Percentiles rank a stretch among this genome's conserved stretches.
These are phyloP conservation scores for Pythium phragmitis DNA, from an alignment of 352 stramenopile genomes.

Conservation along the genomic window DNA sequence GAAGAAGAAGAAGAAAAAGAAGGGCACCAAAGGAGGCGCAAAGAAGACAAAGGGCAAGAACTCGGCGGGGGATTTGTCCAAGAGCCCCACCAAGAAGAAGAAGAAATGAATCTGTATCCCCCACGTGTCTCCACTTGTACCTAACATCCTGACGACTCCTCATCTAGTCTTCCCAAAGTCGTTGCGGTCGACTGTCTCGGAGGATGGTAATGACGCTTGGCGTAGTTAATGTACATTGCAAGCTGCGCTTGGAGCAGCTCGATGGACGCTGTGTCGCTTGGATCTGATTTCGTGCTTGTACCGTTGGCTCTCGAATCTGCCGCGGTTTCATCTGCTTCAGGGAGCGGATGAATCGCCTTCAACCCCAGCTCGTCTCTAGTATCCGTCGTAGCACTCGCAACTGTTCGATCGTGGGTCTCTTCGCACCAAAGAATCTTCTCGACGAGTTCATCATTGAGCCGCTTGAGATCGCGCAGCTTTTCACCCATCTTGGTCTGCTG, in stretches of 20 bases:
- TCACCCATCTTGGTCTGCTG: conserved; percentile 18
- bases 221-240: conserved; percentile 31
- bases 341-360: background rate
- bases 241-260: conserved; percentile 27
- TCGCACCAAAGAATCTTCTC: background rate
- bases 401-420: background rate
- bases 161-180: background rate
- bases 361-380: background rate
- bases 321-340: background rate
- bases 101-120: conserved; percentile 15
- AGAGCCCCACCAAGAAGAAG: conserved; percentile 23
- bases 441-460: conserved; percentile 14
- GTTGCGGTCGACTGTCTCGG: too few relatives aligned
- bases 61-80: conserved; percentile 12
- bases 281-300: background rate
- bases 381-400: background rate
- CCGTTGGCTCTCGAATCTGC: background rate
- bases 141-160: background rate
- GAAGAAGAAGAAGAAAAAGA: conserved; percentile 51
- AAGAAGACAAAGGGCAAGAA: conserved; percentile 38
- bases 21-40: conserved; percentile 38
- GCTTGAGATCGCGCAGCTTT: conserved; percentile 19
- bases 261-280: background rate
- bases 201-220: conserved; percentile 9
- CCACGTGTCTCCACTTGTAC: background rate